phyloP scores from a whole-genome alignment of 345 rosid species.

The Luvunga scandens region DNA sequence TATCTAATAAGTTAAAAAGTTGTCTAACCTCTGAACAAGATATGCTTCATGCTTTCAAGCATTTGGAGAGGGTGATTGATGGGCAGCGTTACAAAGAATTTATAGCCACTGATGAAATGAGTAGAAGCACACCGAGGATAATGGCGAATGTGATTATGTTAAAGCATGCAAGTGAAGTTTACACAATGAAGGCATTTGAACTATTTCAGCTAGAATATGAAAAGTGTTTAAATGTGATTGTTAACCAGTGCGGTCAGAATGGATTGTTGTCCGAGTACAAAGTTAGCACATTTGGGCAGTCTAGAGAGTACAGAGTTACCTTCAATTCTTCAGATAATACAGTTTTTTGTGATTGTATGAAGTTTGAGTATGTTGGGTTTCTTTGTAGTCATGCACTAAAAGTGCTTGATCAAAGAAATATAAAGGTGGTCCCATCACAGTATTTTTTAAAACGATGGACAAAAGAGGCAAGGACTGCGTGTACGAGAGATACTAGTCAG shows the following conservation, averaged over 20 bases:
- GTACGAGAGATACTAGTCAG: constrained; percentile 8
- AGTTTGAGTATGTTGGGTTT: constrained; percentile 37
- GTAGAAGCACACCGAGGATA: constrained; percentile 25
- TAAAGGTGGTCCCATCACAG: constrained; percentile 30
- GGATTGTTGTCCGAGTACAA: constrained; percentile 23
- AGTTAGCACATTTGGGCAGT: constrained; percentile 26
- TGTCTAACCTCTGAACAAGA: constrained; percentile 23
- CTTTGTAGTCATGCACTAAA: constrained; percentile 35
- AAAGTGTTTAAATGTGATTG: constrained; percentile 24
- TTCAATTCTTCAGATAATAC: constrained; percentile 24
- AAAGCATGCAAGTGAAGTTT: constrained; percentile 30
- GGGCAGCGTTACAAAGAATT: constrained; percentile 27
- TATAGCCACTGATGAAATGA: constrained; percentile 27
- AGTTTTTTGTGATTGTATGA: constrained; percentile 29
- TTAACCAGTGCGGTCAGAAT: constrained; percentile 23
- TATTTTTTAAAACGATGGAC: constrained; percentile 43
- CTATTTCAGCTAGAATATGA: constrained; percentile 35
- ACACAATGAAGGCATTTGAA: constrained; percentile 31
- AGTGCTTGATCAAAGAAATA: constrained; percentile 36
- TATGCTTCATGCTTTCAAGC: constrained; percentile 24
- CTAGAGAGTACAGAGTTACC: constrained; percentile 22
- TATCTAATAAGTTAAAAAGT: constrained; percentile 22
- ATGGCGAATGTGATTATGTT: constrained; percentile 30
- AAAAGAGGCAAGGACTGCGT: constrained; percentile 28
- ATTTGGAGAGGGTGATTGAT: constrained; percentile 26